phyloP scores from a whole-genome alignment of 768 basidiomycete species.

The Tylopilus vinaceipallidus region DNA sequence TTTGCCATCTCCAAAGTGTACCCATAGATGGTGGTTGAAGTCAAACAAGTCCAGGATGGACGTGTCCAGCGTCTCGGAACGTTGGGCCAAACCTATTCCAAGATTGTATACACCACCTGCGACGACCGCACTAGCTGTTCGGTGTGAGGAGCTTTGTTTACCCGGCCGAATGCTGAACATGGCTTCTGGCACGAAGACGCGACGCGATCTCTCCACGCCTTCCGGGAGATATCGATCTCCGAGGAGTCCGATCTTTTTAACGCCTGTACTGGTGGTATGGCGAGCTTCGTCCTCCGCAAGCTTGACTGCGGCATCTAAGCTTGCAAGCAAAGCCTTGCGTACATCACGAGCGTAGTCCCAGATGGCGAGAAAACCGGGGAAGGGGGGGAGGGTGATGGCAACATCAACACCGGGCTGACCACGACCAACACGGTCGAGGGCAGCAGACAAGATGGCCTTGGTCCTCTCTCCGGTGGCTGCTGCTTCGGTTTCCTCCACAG shows the following conservation, averaged over 20 bases:
- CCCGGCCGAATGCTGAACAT: conserved; percentile 77
- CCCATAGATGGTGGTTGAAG: conserved; percentile 72
- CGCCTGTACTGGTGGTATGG: conserved; percentile 57
- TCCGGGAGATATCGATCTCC: conserved; percentile 77
- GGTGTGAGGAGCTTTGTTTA: conserved; percentile 38
- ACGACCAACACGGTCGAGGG: conserved; percentile 72
- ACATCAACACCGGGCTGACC: conserved; percentile 67
- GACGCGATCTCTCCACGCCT: conserved; percentile 74
- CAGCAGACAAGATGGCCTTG: conserved; percentile 56
- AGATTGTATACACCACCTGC: conserved; percentile 80
- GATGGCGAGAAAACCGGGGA: conserved; percentile 77
- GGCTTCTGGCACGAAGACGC: conserved; percentile 94
- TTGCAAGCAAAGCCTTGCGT: conserved; percentile 68
- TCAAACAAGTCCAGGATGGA: conserved; percentile 85
- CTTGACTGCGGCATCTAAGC: conserved; percentile 76
- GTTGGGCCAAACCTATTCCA: conserved; percentile 77
- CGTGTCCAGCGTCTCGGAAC: conserved; percentile 75
- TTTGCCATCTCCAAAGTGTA: conserved; percentile 60
- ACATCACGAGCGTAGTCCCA: conserved; percentile 89
- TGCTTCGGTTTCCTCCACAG: conserved; percentile 73
- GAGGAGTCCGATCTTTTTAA: conserved; percentile 62
- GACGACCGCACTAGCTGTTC: conserved; percentile 51
- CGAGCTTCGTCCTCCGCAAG: conserved; percentile 85
- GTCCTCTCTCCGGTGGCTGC: conserved; percentile 51
- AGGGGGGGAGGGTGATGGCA: conserved; percentile 62